Conservation (phyloP, 805 yeast species). For the Yarrowia sp. region DNA sequence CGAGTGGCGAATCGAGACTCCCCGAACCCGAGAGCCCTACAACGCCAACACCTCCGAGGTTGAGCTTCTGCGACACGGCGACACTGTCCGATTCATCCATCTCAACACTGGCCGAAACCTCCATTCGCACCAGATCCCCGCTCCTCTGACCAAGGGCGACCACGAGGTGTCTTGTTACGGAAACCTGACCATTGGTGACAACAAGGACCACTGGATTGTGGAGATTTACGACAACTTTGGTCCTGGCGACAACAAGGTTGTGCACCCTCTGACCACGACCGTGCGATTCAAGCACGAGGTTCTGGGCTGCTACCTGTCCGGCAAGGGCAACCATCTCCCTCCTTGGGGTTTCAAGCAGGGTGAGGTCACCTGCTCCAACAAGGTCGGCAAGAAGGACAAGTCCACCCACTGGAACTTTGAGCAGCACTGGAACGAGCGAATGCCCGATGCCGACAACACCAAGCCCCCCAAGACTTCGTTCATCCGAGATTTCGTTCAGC, state of each 20-base stretch:
- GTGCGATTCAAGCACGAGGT: constrained; percentile 74
- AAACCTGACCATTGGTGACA: constrained; percentile 70
- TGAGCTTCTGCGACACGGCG: constrained; percentile 63
- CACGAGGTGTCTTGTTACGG: constrained; percentile 93
- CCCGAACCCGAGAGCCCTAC: constrained; percentile 44
- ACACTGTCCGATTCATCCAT: constrained; percentile 74
- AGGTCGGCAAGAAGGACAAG: constrained; percentile 61
- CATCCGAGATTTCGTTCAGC: constrained; percentile 70
- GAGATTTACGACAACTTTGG: constrained; percentile 66
- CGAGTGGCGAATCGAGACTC: constrained; percentile 65
- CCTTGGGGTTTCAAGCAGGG: constrained; percentile 99
- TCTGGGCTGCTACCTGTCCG: constrained; percentile 83
- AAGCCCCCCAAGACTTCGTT: constrained; percentile 61
- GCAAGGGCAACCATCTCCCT: constrained; percentile 82
- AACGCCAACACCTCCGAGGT: constrained; percentile 47
- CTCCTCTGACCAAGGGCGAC: constrained; percentile 69
- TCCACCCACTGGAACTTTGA: constrained; percentile 85
- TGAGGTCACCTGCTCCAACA: constrained; percentile 77
- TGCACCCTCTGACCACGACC: constrained; percentile 76
- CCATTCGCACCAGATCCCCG: constrained; percentile 81
- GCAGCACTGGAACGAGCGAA: constrained; percentile 62
- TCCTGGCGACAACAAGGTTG: constrained; percentile 49
- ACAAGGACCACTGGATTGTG: constrained; percentile 87
- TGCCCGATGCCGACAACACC: constrained; percentile 51
- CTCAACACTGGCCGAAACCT: constrained; percentile 72